Evolutionary conservation across 2,329 filamentous ascomycete species (phyloP).

Genomic region (Apiospora aurea): DNA sequence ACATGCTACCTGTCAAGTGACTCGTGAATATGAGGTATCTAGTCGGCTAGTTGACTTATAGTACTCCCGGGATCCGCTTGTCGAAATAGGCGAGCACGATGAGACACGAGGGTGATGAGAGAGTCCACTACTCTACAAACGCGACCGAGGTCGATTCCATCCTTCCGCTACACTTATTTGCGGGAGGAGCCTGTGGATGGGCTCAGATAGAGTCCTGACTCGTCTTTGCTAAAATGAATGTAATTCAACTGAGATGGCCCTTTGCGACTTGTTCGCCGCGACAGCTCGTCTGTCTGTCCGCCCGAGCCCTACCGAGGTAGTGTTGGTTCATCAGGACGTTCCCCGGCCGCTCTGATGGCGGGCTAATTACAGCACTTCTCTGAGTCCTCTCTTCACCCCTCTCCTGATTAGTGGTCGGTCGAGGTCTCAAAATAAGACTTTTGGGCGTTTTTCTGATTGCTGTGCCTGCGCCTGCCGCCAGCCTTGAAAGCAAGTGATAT

Average conservation of each 20-base stretch:
- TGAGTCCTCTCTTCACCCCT: background rate
- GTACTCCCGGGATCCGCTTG: background rate
- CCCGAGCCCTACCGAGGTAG: background rate
- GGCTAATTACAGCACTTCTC: background rate
- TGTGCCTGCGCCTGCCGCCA: background rate
- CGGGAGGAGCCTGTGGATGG: background rate
- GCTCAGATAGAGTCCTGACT: constrained; percentile 13
- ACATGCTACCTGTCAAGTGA: background rate
- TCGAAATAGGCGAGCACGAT: background rate
- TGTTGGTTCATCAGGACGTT: constrained; percentile 4
- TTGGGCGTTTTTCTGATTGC: background rate
- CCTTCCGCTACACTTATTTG: background rate
- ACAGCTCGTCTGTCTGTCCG: constrained; percentile 9
- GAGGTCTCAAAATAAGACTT: background rate
- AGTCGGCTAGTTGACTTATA: background rate
- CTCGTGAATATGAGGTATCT: background rate
- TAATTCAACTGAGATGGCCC: constrained; percentile 7
- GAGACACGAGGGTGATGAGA: background rate
- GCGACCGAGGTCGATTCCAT: background rate
- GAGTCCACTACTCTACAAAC: background rate
- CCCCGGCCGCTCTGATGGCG: constrained; percentile 17
- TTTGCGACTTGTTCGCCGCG: background rate
- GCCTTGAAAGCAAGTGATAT: background rate
- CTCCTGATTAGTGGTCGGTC: background rate
- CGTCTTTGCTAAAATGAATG: background rate